A percentile compares a stretch with the other conserved stretches of the same genome.
Evolutionary conservation across 2,329 filamentous ascomycete species (phyloP).

Genomic region (Fusarium continuum): DNA sequence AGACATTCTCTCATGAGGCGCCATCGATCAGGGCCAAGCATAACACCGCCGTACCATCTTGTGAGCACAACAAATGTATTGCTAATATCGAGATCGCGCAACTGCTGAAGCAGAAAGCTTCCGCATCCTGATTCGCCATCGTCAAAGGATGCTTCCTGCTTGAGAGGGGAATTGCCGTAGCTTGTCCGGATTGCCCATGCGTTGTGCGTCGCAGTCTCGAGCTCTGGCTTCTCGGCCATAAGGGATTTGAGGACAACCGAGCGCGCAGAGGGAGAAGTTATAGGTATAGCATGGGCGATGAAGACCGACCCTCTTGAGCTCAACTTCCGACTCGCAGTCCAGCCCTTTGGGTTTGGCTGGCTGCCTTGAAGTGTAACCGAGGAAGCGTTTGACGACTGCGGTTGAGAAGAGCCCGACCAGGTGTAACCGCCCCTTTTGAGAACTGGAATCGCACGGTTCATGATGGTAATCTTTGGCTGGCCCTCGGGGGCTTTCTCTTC

Average conservation of each 20-base stretch:
- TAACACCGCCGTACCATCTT: conserved; percentile 69
- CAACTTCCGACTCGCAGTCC: conserved; percentile 62
- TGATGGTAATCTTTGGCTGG: conserved; percentile 75
- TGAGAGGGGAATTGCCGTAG: conserved; percentile 50
- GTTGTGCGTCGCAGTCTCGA: conserved; percentile 67
- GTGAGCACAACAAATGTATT: conserved; percentile 67
- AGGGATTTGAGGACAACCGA: conserved; percentile 57
- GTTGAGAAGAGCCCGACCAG: conserved; percentile 44
- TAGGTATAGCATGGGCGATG: conserved; percentile 59
- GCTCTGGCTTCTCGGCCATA: conserved; percentile 57
- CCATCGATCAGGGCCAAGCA: conserved; percentile 71
- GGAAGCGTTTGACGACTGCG: conserved; percentile 27
- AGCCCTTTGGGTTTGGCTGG: conserved; percentile 47
- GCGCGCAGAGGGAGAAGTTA: conserved; percentile 54
- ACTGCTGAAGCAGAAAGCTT: conserved; percentile 62
- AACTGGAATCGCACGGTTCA: conserved; percentile 78
- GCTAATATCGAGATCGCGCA: conserved; percentile 60
- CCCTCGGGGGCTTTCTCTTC: conserved; percentile 78
- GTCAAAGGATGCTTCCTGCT: conserved; percentile 63
- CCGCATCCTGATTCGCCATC: conserved; percentile 71
- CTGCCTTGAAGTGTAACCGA: conserved; percentile 24
- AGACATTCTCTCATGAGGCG: conserved; percentile 68
- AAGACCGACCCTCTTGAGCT: conserved; percentile 65
- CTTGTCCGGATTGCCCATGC: conserved; percentile 59
- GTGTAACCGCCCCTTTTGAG: conserved; percentile 80